Base-by-base conservation (phyloP, 2,329 filamentous ascomycete genomes). In the Ambrosiella beaveri region DNA sequence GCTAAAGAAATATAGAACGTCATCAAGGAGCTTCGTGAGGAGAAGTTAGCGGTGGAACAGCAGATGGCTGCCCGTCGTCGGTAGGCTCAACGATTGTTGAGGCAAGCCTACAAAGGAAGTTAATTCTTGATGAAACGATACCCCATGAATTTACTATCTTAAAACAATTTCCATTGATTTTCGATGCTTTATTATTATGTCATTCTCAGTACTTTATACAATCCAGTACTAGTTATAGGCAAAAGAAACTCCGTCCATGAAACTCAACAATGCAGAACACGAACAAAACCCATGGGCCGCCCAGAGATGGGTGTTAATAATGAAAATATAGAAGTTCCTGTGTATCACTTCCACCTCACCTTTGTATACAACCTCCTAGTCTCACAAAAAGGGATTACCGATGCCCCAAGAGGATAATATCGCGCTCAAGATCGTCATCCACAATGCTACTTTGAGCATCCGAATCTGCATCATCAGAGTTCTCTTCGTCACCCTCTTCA, bases 1-100 rank as follows among this genome's bases (percentile, higher is more conserved):
- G n/a, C 44, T 47, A 15, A 35, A 54, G 37, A 19, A 7, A 7
- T 39, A 27, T 49, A 83, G 80, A 74, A 74, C 65, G 78, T 81
- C 44, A 74, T 83, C 59, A 79, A 80, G 65, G 79, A 81, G 64
- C 69, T 83, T 57, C 72, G 79, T 37, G 75, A 75, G 62, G 77
- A 81, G 61, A 75, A 74, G 9, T 76, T 78, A 62, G 73, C 73
- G 57, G 70, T 71, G 13, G 71, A 78, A 59, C 69, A 74, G 19
- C 67, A 73, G 56, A 64, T 68, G 12, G 68, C 68, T 3, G 62
- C 65, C 2, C 65, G 65, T 44, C 56, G 58, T 38, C 38, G 19
- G 38, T 59, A 36, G 52, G 27, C 6, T n/a, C n/a, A 12, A 41
- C 11, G 11, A 41, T n/a, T 41, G 11, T 11, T 41, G 39, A 4